phyloP scores from a whole-genome alignment of 331 rosid genomes.

The Arachis monticola region DNA sequence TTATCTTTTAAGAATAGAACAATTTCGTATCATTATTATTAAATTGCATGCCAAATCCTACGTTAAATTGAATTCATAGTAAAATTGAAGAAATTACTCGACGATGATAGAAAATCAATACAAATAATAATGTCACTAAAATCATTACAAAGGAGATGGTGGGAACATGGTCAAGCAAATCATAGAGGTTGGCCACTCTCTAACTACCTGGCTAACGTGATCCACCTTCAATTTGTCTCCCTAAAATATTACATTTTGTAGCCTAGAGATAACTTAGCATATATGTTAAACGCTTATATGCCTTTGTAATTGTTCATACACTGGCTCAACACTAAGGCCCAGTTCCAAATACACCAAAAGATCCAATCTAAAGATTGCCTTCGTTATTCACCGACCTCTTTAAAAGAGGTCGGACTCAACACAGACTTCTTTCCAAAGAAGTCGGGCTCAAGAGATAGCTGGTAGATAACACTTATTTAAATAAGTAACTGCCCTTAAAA shows the following conservation, averaged over 20 bases:
- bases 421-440: no score
- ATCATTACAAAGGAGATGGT: slow-evolving; percentile 34
- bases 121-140: slow-evolving; percentile 36
- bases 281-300: slow-evolving; percentile 12
- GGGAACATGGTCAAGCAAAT: slow-evolving; percentile 48
- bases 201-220: slow-evolving; percentile 68
- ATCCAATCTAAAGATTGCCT: no score
- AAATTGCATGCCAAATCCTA: slow-evolving; percentile 1
- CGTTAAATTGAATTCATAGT: no score
- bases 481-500: no score
- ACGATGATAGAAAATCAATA: slow-evolving; percentile 33
- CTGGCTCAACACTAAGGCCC: no score
- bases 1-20: not conserved
- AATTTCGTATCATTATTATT: slow-evolving; percentile 1
- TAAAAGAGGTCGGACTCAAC: no score
- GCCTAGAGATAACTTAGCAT: slow-evolving; percentile 13
- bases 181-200: slow-evolving; percentile 50
- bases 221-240: slow-evolving; percentile 55
- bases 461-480: no score
- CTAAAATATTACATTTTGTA: slow-evolving; percentile 40
- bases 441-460: no score
- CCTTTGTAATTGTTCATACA: not conserved
- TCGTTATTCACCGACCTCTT: no score
- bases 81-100: not conserved
- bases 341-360: no score